A percentile compares a stretch with the other conserved stretches of the same genome.
These are phyloP conservation scores for Pulveroboletus frians DNA, from an alignment of 768 basidiomycete species.

Conservation along the genomic window DNA sequence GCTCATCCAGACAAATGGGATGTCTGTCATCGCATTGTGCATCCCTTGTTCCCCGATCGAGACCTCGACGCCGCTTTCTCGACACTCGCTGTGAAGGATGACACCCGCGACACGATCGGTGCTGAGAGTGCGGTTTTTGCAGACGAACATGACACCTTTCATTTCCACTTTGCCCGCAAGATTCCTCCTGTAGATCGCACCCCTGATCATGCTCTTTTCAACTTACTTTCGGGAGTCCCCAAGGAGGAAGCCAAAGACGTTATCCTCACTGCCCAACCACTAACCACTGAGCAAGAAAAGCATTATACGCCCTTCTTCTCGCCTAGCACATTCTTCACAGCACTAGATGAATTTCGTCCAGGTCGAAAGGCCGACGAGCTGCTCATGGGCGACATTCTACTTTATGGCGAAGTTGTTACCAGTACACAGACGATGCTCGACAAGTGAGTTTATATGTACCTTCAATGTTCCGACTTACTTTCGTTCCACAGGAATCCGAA, in stretches of 20 bases:
- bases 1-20: conserved; percentile 23
- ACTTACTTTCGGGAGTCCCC: conserved; percentile 25
- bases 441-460: conserved; percentile 49
- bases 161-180: conserved; percentile 42
- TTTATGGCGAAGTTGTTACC: conserved; percentile 87
- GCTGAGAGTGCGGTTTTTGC: conserved; percentile 36
- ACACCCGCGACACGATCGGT: conserved; percentile 30
- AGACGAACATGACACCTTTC: conserved; percentile 70
- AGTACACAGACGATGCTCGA: conserved; percentile 95
- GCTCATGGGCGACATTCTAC: conserved; percentile 69
- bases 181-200: conserved; percentile 24
- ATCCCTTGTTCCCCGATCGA: conserved; percentile 15
- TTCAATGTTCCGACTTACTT: background rate
- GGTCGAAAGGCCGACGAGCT: conserved; percentile 30
- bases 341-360: conserved; percentile 35
- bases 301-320: conserved; percentile 67
- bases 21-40: conserved; percentile 12
- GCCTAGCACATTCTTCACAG: conserved; percentile 51
- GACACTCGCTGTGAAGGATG: conserved; percentile 43
- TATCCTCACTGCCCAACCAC: conserved; percentile 47
- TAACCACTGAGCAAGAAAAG: conserved; percentile 37
- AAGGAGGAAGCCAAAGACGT: conserved; percentile 48
- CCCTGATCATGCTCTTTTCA: conserved; percentile 14
- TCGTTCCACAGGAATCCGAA: conserved; percentile 58
- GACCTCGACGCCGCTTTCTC: conserved; percentile 38